phyloP scores from a whole-genome alignment of 257 asterid genomes.

The Knoxia roxburghii region DNA sequence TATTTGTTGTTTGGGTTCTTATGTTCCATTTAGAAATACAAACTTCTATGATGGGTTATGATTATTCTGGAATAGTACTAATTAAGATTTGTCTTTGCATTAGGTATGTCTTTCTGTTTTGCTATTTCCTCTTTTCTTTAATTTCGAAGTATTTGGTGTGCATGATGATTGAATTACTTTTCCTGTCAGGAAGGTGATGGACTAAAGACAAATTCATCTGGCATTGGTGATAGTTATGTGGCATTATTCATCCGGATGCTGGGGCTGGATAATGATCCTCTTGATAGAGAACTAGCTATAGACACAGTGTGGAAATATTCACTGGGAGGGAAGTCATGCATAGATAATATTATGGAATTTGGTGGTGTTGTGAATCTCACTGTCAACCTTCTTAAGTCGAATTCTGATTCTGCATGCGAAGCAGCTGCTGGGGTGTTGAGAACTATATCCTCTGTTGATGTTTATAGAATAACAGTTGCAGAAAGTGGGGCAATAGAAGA shows the following conservation, averaged over 20 bases:
- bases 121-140: not conserved
- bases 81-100: not conserved
- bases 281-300: slow-evolving; percentile 74
- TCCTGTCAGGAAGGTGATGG: slow-evolving; percentile 50
- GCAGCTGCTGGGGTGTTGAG: slow-evolving; percentile 84
- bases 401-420: slow-evolving; percentile 70
- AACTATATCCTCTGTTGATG: slow-evolving; percentile 50
- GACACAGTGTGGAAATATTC: slow-evolving; percentile 76
- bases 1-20: slow-evolving; percentile 6
- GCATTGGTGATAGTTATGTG: slow-evolving; percentile 44
- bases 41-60: not conserved
- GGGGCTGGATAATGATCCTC: slow-evolving; percentile 72
- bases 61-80: not conserved
- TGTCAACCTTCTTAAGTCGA: slow-evolving; percentile 65
- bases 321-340: slow-evolving; percentile 66
- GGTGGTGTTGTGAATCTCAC: slow-evolving; percentile 61
- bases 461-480: slow-evolving; percentile 61
- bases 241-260: slow-evolving; percentile 74
- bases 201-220: slow-evolving; percentile 28
- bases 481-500: slow-evolving; percentile 82
- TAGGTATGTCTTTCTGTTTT: not conserved
- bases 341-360: slow-evolving; percentile 67
- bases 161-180: slow-evolving; percentile 11
- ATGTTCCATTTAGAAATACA: no score
- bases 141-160: not conserved